Evolutionary conservation across 225 moss, liverwort and hornwort species (phyloP), one percentile per base, ranked within the genome.

Genomic region (Thuidium tamariscinum): DNA sequence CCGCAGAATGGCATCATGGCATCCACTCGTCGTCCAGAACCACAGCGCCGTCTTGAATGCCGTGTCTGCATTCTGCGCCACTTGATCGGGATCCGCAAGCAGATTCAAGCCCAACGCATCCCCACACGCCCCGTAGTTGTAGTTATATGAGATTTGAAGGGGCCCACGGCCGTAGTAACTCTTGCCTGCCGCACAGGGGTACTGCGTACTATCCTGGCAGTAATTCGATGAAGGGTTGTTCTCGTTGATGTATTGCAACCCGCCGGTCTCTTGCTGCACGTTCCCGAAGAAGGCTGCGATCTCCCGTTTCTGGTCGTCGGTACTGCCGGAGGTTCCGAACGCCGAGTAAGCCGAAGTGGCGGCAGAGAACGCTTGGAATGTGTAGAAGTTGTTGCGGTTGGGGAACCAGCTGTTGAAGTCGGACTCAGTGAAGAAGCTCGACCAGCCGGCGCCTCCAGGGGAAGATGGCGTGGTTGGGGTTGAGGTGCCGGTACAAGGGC

Each of bases 1-100:
- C 5, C 46, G 63, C 9, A 86, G 36, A 61, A 94, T 91, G 42
- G 93, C 90, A 5, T 84, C 76, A 41, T 94, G 95, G 63, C 88
- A 86, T 37, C 60, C 57, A 0, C 85, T 76, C 54, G 79, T 84
- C 78, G 87, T 94, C 94, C 94, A 95, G 83, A 93, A 95, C 94
- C 93, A 95, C 18, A 95, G n/a, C 8, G 93, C 90, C 16, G 90
- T 71, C 88, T 89, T 79, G 89, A 94, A 95, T 57, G 94, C 85
- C 22, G 86, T 17, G 2, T 9, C 54, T 46, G 72, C 83, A 69
- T 85, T 64, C 63, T 81, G 66, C 32, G 92, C 90, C 44, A 95
- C 94, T 68, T 87, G 88, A 36, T 91, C 92, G 3, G 94, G 94
- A 52, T 93, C 44, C 30, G 49, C 73, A 8, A 94, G 90, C 36